Percentiles rank a stretch among this genome's conserved stretches.
phyloP scores from a whole-genome alignment of 2,329 filamentous ascomycete species.

The Podosphaera fusca region DNA sequence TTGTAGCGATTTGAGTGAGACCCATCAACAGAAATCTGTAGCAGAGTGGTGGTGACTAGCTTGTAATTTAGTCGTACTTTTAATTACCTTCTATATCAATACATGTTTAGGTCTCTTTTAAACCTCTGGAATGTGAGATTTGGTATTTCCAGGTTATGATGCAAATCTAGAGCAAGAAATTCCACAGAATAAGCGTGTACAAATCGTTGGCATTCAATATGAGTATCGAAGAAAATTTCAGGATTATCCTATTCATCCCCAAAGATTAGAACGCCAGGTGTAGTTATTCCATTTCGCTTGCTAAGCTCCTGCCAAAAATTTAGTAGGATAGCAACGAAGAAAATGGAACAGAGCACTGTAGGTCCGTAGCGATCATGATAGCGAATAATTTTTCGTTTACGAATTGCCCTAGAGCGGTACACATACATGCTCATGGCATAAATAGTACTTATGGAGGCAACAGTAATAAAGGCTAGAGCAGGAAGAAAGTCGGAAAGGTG shows the following conservation, averaged over 20 bases:
- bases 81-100: no score
- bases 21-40: no score
- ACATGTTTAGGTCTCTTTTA: no score
- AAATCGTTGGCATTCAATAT: no score
- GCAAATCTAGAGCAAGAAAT: no score
- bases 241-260: background rate
- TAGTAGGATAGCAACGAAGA: slow-evolving; percentile 51
- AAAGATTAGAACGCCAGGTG: slow-evolving; percentile 4
- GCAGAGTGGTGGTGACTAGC: no score
- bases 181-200: no score
- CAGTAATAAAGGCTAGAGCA: slow-evolving; percentile 56
- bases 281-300: slow-evolving; percentile 20
- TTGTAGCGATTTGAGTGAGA: no score
- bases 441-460: slow-evolving; percentile 54
- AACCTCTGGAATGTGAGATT: no score
- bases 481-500: slow-evolving; percentile 38
- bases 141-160: no score
- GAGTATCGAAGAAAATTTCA: no score
- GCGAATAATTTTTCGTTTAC: slow-evolving; percentile 58
- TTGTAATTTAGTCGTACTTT: no score
- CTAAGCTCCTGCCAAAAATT: slow-evolving; percentile 65
- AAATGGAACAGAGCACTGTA: slow-evolving; percentile 45
- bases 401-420: slow-evolving; percentile 70
- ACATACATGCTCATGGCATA: slow-evolving; percentile 73
- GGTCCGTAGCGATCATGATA: slow-evolving; percentile 87